Conservation (phyloP, 148 eudicot genomes). For the Cornus florida region DNA sequence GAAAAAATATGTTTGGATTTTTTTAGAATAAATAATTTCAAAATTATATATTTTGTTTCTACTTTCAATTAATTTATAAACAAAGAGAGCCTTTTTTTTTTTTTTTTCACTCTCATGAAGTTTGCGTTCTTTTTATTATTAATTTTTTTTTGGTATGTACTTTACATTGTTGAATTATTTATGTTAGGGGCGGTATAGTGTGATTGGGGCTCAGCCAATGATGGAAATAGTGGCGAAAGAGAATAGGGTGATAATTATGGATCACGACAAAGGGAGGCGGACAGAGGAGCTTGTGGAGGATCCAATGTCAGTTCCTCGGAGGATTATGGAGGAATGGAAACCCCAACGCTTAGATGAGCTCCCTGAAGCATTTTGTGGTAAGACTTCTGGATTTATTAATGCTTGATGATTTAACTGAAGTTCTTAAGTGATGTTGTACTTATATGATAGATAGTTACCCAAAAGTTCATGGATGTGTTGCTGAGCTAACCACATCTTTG, state of each 20-base stretch:
- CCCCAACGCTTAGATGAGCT: constrained; percentile 89
- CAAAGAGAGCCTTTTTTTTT: no score
- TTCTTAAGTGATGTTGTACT: no score
- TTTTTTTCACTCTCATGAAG: no score
- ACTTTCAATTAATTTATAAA: no score
- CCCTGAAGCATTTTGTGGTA: constrained; percentile 97
- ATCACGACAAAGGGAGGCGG: constrained; percentile 65
- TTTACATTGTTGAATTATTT: background rate
- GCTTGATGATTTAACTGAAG: background rate
- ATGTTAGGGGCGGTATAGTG: constrained; percentile 91
- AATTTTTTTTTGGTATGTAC: no score
- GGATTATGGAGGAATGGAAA: constrained; percentile 88
- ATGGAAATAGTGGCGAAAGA: constrained; percentile 97
- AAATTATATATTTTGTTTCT: no score
- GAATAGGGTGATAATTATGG: constrained; percentile 80
- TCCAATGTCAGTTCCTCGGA: constrained; percentile 86
- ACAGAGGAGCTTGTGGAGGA: constrained; percentile 77
- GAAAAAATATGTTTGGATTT: no score
- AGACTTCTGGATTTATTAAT: constrained; percentile 16
- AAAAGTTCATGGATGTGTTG: background rate
- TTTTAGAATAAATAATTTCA: no score
- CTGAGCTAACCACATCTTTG: background rate
- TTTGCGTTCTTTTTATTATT: no score
- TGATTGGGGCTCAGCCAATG: constrained; percentile 94
- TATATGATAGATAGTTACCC: background rate